Percentiles rank a stretch among this genome's conserved stretches.
phyloP scores from a whole-genome alignment of 2,329 filamentous ascomycete species.

The Phyllosticta ampelicida region DNA sequence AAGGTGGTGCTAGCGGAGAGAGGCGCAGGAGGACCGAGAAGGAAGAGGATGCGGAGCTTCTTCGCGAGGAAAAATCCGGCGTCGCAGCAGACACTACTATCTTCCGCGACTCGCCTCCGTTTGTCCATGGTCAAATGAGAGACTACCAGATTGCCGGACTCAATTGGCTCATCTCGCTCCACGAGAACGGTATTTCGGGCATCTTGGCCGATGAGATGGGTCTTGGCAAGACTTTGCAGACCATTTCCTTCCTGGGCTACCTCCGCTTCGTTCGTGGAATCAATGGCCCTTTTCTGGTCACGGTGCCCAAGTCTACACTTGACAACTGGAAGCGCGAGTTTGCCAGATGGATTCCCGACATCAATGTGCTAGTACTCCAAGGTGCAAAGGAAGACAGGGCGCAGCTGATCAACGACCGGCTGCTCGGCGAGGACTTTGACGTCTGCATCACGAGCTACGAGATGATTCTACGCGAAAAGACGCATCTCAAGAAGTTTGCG shows the following conservation, averaged over 20 bases:
- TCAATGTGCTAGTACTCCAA: conserved; percentile 87
- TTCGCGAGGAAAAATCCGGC: conserved; percentile 79
- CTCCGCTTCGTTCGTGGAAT: conserved; percentile 83
- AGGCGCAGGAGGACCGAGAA: conserved; percentile 84
- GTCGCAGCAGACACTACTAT: conserved; percentile 69
- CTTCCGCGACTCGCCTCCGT: conserved; percentile 89
- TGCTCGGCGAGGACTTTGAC: conserved; percentile 93
- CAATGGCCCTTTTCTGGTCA: conserved; percentile 80
- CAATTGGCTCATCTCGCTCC: conserved; percentile 95
- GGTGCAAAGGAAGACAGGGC: conserved; percentile 91
- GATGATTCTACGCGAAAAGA: conserved; percentile 94
- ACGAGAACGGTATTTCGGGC: conserved; percentile 97
- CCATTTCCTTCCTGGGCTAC: conserved; percentile 93
- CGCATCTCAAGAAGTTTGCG: conserved; percentile 90
- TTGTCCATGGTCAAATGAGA: conserved; percentile 78
- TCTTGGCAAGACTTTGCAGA: conserved; percentile 93
- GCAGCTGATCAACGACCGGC: conserved; percentile 74
- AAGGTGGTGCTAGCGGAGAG: conserved; percentile 72
- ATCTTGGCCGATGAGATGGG: conserved; percentile 99
- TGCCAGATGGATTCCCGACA: conserved; percentile 84
- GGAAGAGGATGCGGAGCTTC: conserved; percentile 86
- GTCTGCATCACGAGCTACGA: conserved; percentile 98
- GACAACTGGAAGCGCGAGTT: conserved; percentile 99
- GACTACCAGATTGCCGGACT: conserved; percentile 94
- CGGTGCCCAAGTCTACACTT: conserved; percentile 90